A percentile compares a stretch with the other conserved stretches of the same genome.
Conservation (phyloP, 2,329 filamentous ascomycete species). For the Thielaviopsis euricoi region DNA sequence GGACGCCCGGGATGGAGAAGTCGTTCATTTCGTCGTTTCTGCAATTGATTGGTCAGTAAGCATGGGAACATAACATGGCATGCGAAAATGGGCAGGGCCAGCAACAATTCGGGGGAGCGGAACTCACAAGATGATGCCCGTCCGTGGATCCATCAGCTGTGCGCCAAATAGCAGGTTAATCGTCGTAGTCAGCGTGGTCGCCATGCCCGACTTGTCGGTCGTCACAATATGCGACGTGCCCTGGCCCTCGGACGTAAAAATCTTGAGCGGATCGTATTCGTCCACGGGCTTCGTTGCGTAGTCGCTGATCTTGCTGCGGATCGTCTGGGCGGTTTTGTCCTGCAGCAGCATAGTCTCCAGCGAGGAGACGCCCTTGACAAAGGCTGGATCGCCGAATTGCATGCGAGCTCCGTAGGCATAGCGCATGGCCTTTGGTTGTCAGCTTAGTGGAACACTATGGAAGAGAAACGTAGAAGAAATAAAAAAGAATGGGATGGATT, state of each 20-base stretch:
- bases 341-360: conserved; percentile 50
- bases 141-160: conserved; percentile 60
- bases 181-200: conserved; percentile 71
- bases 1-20: conserved; percentile 65
- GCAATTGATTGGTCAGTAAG: no score
- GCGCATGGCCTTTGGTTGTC: conserved; percentile 45
- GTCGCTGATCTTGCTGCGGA: conserved; percentile 55
- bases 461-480: no score
- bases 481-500: no score
- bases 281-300: conserved; percentile 51
- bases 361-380: conserved; percentile 42
- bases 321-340: conserved; percentile 37
- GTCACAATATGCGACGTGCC: conserved; percentile 61
- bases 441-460: neutral
- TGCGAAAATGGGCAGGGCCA: neutral
- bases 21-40: conserved; percentile 55
- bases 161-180: conserved; percentile 78
- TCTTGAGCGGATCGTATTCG: conserved; percentile 53
- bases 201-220: conserved; percentile 56
- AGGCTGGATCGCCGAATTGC: conserved; percentile 70
- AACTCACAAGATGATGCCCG: conserved; percentile 56
- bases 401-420: conserved; percentile 72
- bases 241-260: conserved; percentile 52
- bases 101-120: no score
- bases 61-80: no score